These are phyloP conservation scores for Hypericum perforatum DNA, from an alignment of 345 rosid genomes.

Conservation along the genomic window DNA sequence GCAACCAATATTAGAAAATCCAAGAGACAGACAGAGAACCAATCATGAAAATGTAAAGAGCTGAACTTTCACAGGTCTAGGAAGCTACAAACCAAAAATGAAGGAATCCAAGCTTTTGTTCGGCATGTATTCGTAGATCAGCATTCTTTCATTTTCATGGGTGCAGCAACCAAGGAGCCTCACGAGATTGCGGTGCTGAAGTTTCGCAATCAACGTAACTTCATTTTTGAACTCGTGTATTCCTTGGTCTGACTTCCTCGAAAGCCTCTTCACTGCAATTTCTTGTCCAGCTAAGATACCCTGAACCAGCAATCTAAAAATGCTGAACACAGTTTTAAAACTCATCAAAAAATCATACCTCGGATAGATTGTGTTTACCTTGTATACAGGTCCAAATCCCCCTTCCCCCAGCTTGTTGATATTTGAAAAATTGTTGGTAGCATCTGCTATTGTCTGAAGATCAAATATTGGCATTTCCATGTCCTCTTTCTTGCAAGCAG, in stretches of 20 bases:
- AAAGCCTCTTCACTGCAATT: slow-evolving; percentile 1
- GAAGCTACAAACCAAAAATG: neutral
- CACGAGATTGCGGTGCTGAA: neutral
- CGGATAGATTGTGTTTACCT: too few relatives aligned
- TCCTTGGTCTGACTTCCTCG: neutral
- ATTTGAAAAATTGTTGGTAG: too few relatives aligned
- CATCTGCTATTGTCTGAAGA: too few relatives aligned
- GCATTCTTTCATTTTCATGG: neutral
- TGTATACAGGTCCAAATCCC: too few relatives aligned
- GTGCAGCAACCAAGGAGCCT: slow-evolving; percentile 4
- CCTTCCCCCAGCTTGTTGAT: too few relatives aligned
- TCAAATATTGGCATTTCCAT: neutral
- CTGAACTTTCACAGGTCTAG: neutral
- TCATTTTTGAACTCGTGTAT: slow-evolving; percentile 1
- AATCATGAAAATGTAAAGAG: neutral
- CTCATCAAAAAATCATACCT: too few relatives aligned
- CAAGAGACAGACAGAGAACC: neutral
- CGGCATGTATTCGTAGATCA: slow-evolving; percentile 6
- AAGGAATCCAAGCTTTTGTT: neutral
- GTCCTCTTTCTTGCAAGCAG: neutral
- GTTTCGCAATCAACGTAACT: neutral
- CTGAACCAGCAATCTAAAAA: too few relatives aligned
- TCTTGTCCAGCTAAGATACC: too few relatives aligned
- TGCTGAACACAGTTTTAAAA: too few relatives aligned
- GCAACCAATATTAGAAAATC: too few relatives aligned